Evolutionary conservation across 2,329 filamentous ascomycete genomes (phyloP).

Genomic region (Penicillium sp.): DNA sequence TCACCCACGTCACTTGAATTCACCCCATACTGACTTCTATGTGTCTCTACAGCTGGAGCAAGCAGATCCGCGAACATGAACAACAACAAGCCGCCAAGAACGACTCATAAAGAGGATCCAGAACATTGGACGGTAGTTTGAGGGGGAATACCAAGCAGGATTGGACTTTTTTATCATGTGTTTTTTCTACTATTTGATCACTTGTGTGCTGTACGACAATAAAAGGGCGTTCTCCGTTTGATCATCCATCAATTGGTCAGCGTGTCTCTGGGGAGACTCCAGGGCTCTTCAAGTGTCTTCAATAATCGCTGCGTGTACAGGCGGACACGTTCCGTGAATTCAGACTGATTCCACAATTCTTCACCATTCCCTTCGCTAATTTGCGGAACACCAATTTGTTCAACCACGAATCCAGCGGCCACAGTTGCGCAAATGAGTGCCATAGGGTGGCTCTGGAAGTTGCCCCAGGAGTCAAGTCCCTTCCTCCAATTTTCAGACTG

Average conservation of each 20-base stretch:
- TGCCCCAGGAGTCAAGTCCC: conserved; percentile 48
- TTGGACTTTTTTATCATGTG: conserved; percentile 29
- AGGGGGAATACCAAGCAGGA: conserved; percentile 27
- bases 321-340: conserved; percentile 47
- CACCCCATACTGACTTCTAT: conserved; percentile 19
- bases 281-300: conserved; percentile 37
- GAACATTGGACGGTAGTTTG: conserved; percentile 19
- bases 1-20: conserved; percentile 25
- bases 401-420: conserved; percentile 88
- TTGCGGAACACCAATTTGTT: conserved; percentile 82
- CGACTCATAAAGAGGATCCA: conserved; percentile 34
- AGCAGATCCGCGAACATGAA: conserved; percentile 71
- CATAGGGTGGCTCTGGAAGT: conserved; percentile 55
- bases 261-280: conserved; percentile 35
- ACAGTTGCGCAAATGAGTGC: conserved; percentile 78
- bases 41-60: conserved; percentile 62
- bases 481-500: conserved; percentile 58
- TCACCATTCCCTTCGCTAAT: conserved; percentile 35
- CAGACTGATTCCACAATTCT: conserved; percentile 49
- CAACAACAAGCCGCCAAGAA: conserved; percentile 48
- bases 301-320: conserved; percentile 47
- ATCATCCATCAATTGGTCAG: conserved; percentile 37
- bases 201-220: conserved; percentile 41
- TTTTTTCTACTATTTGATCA: conserved; percentile 35
- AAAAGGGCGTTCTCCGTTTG: conserved; percentile 39